These are phyloP conservation scores for Udeniomyces megalosporus DNA, from an alignment of 768 basidiomycete genomes.

Conservation along the genomic window DNA sequence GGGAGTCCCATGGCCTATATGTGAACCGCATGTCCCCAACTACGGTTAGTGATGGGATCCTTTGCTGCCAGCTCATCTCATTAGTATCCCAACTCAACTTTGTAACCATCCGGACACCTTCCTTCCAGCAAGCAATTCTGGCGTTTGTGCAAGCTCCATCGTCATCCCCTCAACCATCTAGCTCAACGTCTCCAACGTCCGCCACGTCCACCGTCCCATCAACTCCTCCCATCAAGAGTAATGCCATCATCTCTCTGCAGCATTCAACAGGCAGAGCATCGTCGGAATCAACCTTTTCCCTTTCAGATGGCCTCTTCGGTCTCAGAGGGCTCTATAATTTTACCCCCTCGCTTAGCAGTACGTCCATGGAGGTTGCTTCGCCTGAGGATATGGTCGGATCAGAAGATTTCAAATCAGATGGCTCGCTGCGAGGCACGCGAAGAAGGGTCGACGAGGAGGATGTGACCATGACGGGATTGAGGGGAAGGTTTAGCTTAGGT, in stretches of 20 bases:
- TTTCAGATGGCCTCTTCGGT: slow-evolving; percentile 88
- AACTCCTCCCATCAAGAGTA: slow-evolving; percentile 21
- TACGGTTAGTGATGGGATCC: background rate
- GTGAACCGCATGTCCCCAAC: background rate
- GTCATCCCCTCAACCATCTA: slow-evolving; percentile 44
- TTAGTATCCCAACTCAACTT: background rate
- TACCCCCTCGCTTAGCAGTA: slow-evolving; percentile 33
- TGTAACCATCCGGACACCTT: background rate
- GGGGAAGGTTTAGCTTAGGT: slow-evolving; percentile 77
- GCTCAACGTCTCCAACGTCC: background rate
- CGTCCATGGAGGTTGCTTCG: slow-evolving; percentile 18
- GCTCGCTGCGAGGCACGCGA: slow-evolving; percentile 26
- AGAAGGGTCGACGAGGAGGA: slow-evolving; percentile 92
- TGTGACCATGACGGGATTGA: slow-evolving; percentile 74
- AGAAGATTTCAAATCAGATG: slow-evolving; percentile 26
- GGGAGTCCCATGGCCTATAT: slow-evolving; percentile 69
- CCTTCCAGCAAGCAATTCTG: slow-evolving; percentile 38
- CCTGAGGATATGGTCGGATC: slow-evolving; percentile 19
- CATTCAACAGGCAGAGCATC: slow-evolving; percentile 87
- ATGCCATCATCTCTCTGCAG: slow-evolving; percentile 63
- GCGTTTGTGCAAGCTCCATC: slow-evolving; percentile 41
- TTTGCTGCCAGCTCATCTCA: background rate
- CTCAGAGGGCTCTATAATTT: slow-evolving; percentile 80
- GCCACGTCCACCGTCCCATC: background rate
- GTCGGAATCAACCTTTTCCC: slow-evolving; percentile 85